Base-by-base conservation (phyloP, 805 yeast species). In the Grigorovia jiainica region DNA sequence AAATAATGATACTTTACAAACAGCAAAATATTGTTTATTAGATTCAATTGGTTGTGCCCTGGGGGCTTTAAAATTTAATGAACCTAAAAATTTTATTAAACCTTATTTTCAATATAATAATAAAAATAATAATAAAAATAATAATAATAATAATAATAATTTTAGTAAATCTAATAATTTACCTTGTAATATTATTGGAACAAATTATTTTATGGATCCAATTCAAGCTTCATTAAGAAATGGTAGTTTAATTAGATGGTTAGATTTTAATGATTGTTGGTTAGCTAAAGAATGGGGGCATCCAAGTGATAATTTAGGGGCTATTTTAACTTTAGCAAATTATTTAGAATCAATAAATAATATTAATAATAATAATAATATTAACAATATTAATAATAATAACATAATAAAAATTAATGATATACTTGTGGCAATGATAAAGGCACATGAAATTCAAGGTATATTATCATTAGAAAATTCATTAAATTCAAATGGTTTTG, bases 221-320 rank as follows among this genome's bases (percentile, higher is more conserved):
- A 63, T 76, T 34, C 68, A 74, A 43, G 81, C 75, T 34, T 79
- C 80, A 16, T 76, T 76, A 61, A 61, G 73, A 34, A 71, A 74
- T 44, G 80, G 80, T 8, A 70, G 79, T 17, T 57, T 70, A 44
- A 73, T 76, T 50, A 66, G 82, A 44, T 76, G 81, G 81, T 59
- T 76, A 43, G 82, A 76, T 49, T 76, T 68, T 62, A 76, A 76
- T 47, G 81, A 76, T 54, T 76, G 81, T 57, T 76, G 81, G 81
- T 58, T 76, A 33, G 82, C 81, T 38, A 79, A 79, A n/a, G 81
- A 76, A 56, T 76, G 82, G 81, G 82, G 82, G 4, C 82, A 76
- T 56, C 82, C 81, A 19, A 71, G 78, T 25, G 82, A 76, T 52
- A 76, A 76, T 55, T 51, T 76, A 39, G 81, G 80, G 37, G 77